Percentiles rank a stretch among this genome's conserved stretches.
These are phyloP conservation scores for Sclerospora graminicola DNA, from an alignment of 352 stramenopile species.

Conservation along the genomic window DNA sequence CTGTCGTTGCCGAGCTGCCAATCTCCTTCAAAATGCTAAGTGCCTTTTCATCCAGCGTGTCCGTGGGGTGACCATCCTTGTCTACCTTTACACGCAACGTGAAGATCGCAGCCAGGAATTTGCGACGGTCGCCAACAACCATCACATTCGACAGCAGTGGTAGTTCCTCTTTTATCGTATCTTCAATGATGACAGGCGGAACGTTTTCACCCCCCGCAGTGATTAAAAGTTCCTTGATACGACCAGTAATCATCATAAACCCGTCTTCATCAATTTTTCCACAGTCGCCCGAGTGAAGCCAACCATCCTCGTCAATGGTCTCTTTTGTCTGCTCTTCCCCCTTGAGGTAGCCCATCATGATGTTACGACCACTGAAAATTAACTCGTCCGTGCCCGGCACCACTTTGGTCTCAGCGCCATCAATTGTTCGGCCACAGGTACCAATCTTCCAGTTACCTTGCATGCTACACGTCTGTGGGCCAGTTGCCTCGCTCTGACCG, in stretches of 20 bases:
- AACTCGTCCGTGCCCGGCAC: conserved; percentile 57
- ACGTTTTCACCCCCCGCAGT: conserved; percentile 95
- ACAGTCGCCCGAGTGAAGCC: conserved; percentile 90
- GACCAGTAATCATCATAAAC: conserved; percentile 93
- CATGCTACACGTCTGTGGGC: conserved; percentile 75
- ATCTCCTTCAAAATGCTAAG: conserved; percentile 50
- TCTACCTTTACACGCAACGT: conserved; percentile 79
- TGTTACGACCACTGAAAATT: conserved; percentile 73
- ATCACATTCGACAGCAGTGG: conserved; percentile 86
- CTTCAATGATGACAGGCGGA: conserved; percentile 86
- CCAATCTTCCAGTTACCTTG: conserved; percentile 83
- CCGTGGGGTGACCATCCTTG: conserved; percentile 66
- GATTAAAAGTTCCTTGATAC: conserved; percentile 95
- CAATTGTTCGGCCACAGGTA: conserved; percentile 71
- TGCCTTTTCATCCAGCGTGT: conserved; percentile 68
- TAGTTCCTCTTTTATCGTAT: conserved; percentile 86
- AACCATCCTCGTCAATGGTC: conserved; percentile 89
- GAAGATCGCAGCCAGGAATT: conserved; percentile 87
- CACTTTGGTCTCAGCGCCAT: conserved; percentile 50
- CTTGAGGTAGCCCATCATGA: conserved; percentile 87
- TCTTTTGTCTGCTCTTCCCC: conserved; percentile 69
- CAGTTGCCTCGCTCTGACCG: conserved; percentile 88
- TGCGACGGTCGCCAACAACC: conserved; percentile 89
- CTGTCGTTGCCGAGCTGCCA: conserved; percentile 54
- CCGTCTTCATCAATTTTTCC: conserved; percentile 84